Evolutionary conservation across 495 filamentous ascomycete genomes (phyloP).

Genomic region (Bombardia bombarda): DNA sequence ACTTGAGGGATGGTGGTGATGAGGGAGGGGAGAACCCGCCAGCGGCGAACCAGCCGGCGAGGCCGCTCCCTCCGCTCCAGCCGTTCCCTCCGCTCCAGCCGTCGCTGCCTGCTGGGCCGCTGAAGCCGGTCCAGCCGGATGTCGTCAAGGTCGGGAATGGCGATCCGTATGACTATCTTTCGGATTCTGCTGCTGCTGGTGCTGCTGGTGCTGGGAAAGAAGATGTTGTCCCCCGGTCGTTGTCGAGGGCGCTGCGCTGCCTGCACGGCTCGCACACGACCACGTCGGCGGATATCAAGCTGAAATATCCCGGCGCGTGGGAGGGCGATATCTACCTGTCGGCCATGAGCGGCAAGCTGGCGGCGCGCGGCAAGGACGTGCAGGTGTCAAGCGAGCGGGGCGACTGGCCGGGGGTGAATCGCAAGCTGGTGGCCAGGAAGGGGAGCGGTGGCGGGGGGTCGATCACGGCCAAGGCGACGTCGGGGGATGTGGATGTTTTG

Average conservation of each 20-base stretch:
- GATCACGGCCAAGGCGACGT: conserved; percentile 13
- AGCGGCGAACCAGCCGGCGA: no score
- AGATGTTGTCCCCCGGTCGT: not conserved
- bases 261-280: conserved; percentile 22
- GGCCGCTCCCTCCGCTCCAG: no score
- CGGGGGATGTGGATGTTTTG: conserved; percentile 22
- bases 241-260: conserved; percentile 10
- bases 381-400: conserved; percentile 17
- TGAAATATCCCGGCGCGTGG: conserved; percentile 32
- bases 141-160: not conserved
- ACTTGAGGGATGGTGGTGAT: no score
- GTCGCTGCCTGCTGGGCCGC: no score
- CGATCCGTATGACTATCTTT: not conserved
- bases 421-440: conserved; percentile 28
- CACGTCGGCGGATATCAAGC: conserved; percentile 24
- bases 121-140: no score
- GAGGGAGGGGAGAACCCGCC: no score
- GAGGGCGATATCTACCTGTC: conserved; percentile 26
- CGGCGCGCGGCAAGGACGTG: conserved; percentile 25
- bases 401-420: conserved; percentile 22
- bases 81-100: no score
- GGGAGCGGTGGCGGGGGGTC: conserved; percentile 22
- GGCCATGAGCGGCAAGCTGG: conserved; percentile 21
- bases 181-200: not conserved
- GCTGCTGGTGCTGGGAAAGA: not conserved